These are phyloP conservation scores for Fusarium sp. DNA, from an alignment of 2,329 filamentous ascomycete genomes.

Conservation along the genomic window DNA sequence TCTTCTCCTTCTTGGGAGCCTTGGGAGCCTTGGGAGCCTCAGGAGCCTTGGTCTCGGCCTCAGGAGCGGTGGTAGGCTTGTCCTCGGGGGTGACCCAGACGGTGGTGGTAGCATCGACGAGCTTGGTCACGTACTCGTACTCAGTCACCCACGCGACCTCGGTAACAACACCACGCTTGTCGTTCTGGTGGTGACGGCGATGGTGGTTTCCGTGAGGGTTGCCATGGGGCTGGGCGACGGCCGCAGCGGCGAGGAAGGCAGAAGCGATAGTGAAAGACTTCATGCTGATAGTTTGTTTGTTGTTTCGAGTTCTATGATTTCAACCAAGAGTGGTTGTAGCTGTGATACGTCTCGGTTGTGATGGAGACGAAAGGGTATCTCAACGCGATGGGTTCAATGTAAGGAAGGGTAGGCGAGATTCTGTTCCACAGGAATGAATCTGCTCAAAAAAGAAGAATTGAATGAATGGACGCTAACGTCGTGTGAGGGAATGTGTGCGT, in stretches of 20 bases:
- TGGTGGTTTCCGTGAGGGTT: constrained; percentile 55
- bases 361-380: constrained; percentile 44
- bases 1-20: constrained; percentile 40
- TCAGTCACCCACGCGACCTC: constrained; percentile 67
- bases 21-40: constrained; percentile 1
- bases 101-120: constrained; percentile 65
- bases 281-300: constrained; percentile 53
- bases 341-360: constrained; percentile 38
- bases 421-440: constrained; percentile 51
- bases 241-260: constrained; percentile 57
- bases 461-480: constrained; percentile 47
- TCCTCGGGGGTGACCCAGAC: constrained; percentile 58
- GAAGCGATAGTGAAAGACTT: constrained; percentile 57
- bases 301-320: constrained; percentile 38
- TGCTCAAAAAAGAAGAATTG: constrained; percentile 39
- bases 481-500: constrained; percentile 46
- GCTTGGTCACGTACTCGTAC: constrained; percentile 62
- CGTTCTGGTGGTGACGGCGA: constrained; percentile 57
- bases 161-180: constrained; percentile 61
- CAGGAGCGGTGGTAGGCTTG: constrained; percentile 45
- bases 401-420: constrained; percentile 44
- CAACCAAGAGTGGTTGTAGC: constrained; percentile 43
- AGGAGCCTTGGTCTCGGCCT: constrained; percentile 35
- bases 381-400: constrained; percentile 36
- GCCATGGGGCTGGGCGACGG: constrained; percentile 65